phyloP scores from a whole-genome alignment of 176 grass and related monocot species.

The Lolium multiflorum region DNA sequence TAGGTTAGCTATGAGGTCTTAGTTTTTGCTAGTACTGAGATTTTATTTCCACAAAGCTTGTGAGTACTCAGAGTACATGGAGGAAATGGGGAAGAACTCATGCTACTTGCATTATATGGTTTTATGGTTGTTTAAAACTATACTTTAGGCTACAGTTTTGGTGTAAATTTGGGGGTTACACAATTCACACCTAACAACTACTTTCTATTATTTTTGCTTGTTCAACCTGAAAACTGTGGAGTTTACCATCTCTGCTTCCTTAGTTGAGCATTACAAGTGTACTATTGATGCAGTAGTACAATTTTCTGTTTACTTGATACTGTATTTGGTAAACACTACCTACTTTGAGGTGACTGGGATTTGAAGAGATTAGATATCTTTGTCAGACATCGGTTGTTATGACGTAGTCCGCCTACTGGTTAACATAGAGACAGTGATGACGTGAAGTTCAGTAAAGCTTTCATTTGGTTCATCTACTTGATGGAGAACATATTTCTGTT shows the following conservation, averaged over 20 bases:
- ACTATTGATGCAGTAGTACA: background rate
- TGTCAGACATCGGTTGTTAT: background rate
- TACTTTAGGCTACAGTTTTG: background rate
- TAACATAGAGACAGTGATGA: background rate
- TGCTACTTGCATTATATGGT: no score
- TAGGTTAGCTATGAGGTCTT: no score
- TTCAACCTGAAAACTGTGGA: background rate
- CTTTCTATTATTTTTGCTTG: background rate
- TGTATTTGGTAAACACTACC: background rate
- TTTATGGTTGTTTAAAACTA: background rate
- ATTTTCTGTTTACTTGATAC: background rate
- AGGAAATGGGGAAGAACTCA: background rate
- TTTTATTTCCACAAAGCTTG: background rate
- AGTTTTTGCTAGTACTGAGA: background rate
- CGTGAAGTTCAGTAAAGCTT: background rate
- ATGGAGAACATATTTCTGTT: background rate
- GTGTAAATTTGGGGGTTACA: background rate
- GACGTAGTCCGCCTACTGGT: background rate
- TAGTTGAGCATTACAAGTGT: background rate
- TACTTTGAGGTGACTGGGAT: background rate
- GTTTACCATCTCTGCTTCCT: background rate
- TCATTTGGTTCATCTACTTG: background rate
- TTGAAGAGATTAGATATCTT: background rate
- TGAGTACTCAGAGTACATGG: background rate
- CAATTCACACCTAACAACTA: background rate